Conservation (phyloP, 2,329 filamentous ascomycete genomes). For the Colletotrichum godetiae region DNA sequence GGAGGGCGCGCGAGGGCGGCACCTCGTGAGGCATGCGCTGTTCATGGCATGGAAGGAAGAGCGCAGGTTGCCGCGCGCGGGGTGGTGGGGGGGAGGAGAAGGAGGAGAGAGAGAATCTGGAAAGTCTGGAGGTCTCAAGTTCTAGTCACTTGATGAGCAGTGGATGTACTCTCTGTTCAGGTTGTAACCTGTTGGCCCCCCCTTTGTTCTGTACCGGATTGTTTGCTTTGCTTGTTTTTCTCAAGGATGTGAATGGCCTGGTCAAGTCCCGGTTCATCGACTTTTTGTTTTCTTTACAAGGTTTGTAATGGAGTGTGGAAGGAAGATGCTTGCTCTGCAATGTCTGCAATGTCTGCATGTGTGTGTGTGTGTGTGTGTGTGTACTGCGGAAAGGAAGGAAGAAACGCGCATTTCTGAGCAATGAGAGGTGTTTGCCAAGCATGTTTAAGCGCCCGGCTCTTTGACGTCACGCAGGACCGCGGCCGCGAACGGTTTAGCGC, state of each 20-base stretch:
- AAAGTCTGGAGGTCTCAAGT: background rate
- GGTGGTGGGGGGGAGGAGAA: background rate
- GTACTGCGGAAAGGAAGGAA: conserved; percentile 16
- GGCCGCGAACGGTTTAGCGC: conserved; percentile 25
- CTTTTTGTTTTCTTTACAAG: background rate
- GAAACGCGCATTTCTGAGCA: conserved; percentile 17
- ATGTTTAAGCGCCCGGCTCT: conserved; percentile 33
- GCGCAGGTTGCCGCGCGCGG: background rate
- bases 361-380: background rate
- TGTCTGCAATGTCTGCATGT: too few species aligned
- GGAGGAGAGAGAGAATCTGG: too few species aligned
- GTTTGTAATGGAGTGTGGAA: background rate
- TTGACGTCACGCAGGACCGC: conserved; percentile 31
- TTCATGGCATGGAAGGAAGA: conserved; percentile 27
- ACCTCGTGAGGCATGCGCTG: conserved; percentile 30
- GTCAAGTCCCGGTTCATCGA: too few species aligned
- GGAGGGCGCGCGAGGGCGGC: conserved; percentile 16
- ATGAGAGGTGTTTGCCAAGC: conserved; percentile 22
- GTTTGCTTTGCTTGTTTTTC: background rate
- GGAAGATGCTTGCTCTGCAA: background rate
- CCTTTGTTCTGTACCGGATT: background rate
- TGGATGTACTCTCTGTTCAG: background rate
- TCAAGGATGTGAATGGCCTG: background rate
- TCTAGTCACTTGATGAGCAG: background rate
- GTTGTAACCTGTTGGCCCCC: background rate